Base-by-base conservation (phyloP, 2,329 filamentous ascomycete genomes). In the Didymella keratinophila region DNA sequence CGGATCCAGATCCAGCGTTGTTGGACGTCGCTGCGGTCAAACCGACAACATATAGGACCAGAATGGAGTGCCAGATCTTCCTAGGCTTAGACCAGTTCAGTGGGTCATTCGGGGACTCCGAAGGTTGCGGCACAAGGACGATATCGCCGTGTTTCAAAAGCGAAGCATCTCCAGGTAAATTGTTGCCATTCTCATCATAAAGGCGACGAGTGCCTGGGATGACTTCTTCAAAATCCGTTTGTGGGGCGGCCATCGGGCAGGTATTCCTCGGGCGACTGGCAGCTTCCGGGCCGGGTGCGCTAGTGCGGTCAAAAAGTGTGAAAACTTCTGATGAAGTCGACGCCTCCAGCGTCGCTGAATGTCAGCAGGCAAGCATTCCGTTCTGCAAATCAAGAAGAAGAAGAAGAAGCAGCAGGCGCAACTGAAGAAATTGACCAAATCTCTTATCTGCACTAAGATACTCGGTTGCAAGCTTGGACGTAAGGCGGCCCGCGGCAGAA, bases 41-140 rank as follows among this genome's bases (percentile, higher is more conserved):
- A 5, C 59, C 64, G 25, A 64, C 64, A 37, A 66, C 62, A 45
- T 64, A 66, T 39, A 64, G 36, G 25, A 66, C 64, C 34, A 66
- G 55, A 30, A 65, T 48, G 32, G 63, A 65, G 46, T 65, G 63
- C 63, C 63, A 64, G 14, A 58, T 60, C 65, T 85, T 85, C 70
- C 78, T 80, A 52, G 67, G 60, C 62, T 76, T 71, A 10, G 71
- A 73, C 83, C 82, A 85, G 66, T 84, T 84, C 50, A 84, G 71
- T 0, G 83, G 82, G 56, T 85, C 82, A 39, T 79, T 75, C 2
- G 78, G 75, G 45, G 82, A 79, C 34, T 60, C 77, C 51, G 78
- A 80, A 0, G 82, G 82, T 67, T 84, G 82, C 2, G 83, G 83
- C 32, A 84, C 82, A 54, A 84, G 74, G 28, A 83, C 77, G 1